These are phyloP conservation scores for Arbutus unedo DNA, from an alignment of 148 eudicot genomes.

Conservation along the genomic window DNA sequence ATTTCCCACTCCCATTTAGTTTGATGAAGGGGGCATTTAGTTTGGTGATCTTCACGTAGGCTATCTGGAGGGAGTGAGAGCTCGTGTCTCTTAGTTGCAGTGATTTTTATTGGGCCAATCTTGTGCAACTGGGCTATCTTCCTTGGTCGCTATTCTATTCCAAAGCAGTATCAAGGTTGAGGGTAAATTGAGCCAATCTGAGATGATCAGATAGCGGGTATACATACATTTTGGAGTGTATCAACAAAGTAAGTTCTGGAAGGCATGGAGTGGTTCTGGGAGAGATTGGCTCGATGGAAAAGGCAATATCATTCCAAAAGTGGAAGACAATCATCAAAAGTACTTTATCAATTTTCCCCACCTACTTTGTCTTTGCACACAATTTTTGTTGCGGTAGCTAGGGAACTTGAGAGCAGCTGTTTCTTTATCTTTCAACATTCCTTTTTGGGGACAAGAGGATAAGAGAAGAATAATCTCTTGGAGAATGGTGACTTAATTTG, in stretches of 20 bases:
- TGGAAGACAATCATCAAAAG: too few species aligned
- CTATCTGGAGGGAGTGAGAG: not conserved
- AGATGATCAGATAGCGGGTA: too few species aligned
- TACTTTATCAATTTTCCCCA: not conserved
- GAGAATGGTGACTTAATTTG: too few species aligned
- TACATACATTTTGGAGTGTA: too few species aligned
- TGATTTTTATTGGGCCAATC: not conserved
- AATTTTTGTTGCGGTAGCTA: not conserved
- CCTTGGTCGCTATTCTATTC: not conserved
- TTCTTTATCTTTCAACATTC: not conserved
- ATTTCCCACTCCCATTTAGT: not conserved
- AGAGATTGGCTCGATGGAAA: too few species aligned
- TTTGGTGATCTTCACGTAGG: not conserved
- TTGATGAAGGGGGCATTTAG: not conserved
- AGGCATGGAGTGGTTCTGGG: too few species aligned
- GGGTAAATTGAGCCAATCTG: too few species aligned
- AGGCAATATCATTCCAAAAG: too few species aligned
- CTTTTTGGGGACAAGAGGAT: not conserved
- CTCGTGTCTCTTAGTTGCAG: not conserved
- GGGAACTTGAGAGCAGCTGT: not conserved
- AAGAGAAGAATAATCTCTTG: not conserved
- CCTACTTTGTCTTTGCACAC: not conserved
- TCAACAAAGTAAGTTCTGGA: too few species aligned
- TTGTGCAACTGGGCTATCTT: not conserved
- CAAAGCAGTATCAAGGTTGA: not conserved